Conservation (phyloP, 192 early-diverging fungal species). For the Gamsiella multidivaricata region DNA sequence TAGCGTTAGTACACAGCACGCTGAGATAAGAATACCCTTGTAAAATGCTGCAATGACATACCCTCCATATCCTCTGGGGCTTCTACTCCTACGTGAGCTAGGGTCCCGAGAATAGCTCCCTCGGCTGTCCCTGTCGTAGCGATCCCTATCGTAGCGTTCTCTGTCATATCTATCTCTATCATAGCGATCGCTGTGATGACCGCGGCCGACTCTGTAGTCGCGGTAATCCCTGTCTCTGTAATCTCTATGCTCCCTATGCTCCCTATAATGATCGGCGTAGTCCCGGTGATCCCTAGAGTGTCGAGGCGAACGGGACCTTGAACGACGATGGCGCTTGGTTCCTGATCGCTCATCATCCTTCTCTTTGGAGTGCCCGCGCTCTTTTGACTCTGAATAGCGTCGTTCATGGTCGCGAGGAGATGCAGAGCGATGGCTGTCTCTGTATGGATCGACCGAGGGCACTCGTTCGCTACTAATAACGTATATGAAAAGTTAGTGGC, state of each 20-base stretch:
- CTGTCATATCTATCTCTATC: conserved; percentile 51
- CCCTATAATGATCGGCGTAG: conserved; percentile 37
- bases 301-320: conserved; percentile 56
- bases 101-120: conserved; percentile 46
- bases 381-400: conserved; percentile 53
- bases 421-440: conserved; percentile 32
- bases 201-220: conserved; percentile 46
- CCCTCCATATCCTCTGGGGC: conserved; percentile 34
- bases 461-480: conserved; percentile 13
- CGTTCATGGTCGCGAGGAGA: conserved; percentile 56
- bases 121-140: conserved; percentile 46
- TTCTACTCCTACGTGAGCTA: conserved; percentile 24
- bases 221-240: conserved; percentile 58
- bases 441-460: conserved; percentile 21
- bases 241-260: conserved; percentile 41
- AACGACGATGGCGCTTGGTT: conserved; percentile 55
- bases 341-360: conserved; percentile 39
- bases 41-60: conserved; percentile 7
- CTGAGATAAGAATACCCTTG: too few species aligned
- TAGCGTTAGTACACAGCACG: neutral
- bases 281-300: conserved; percentile 49
- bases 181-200: conserved; percentile 39
- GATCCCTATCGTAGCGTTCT: conserved; percentile 51
- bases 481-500: neutral
- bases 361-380: conserved; percentile 52